Conservation (phyloP, 495 filamentous ascomycete genomes). For the Antarctomyces pellizariae region DNA sequence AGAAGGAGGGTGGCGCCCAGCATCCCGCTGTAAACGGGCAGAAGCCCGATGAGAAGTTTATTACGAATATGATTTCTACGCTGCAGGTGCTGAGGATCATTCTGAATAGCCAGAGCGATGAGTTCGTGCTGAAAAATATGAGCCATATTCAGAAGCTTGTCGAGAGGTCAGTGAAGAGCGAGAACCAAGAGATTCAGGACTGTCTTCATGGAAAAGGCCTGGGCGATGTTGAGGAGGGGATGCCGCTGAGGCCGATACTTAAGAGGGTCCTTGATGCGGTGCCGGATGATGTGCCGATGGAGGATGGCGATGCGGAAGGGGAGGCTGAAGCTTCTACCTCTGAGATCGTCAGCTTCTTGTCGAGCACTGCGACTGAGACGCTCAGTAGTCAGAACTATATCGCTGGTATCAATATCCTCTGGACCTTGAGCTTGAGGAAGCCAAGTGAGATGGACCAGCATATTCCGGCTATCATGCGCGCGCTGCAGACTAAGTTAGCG, state of each 20-base stretch:
- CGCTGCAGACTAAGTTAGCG: conserved; percentile 73
- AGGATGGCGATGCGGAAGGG: conserved; percentile 72
- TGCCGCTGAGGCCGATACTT: conserved; percentile 41
- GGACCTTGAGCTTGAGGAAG: conserved; percentile 66
- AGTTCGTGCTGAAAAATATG: conserved; percentile 67
- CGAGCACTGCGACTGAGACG: conserved; percentile 56
- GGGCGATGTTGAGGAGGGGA: conserved; percentile 39
- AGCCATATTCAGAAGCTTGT: conserved; percentile 61
- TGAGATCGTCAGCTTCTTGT: conserved; percentile 63
- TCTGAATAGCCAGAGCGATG: conserved; percentile 60
- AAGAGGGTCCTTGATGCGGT: conserved; percentile 73
- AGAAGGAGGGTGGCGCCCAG: conserved; percentile 46
- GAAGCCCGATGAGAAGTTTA: conserved; percentile 58
- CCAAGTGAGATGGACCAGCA: conserved; percentile 75
- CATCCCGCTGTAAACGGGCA: no score
- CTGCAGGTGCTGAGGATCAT: conserved; percentile 77
- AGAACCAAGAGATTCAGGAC: conserved; percentile 78
- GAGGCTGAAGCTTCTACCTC: conserved; percentile 42
- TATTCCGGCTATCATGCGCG: conserved; percentile 74
- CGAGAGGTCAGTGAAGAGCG: conserved; percentile 70
- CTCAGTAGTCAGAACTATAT: conserved; percentile 58
- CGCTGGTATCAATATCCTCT: conserved; percentile 73
- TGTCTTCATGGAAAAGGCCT: conserved; percentile 63
- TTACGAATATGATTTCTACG: conserved; percentile 73
- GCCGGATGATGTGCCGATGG: conserved; percentile 67